Evolutionary conservation across 176 grass and related monocot species (phyloP).

Genomic region (Oryza longistaminata): DNA sequence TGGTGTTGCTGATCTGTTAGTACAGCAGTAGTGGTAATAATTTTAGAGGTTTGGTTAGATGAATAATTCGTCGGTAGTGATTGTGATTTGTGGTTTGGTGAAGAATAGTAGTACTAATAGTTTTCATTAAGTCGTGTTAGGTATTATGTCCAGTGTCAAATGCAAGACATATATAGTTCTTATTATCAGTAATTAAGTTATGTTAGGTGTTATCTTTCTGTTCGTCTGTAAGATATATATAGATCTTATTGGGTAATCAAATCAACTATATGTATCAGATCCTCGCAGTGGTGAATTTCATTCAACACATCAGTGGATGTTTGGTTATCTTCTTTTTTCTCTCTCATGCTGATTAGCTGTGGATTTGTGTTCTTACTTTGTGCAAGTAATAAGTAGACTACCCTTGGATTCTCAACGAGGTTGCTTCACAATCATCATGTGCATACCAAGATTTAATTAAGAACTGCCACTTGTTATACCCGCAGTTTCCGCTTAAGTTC

Average conservation of each 20-base stretch:
- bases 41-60: not conserved
- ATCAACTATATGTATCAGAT: not conserved
- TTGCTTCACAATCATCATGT: not conserved
- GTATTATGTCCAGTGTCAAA: not conserved
- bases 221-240: constrained; percentile 9
- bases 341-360: no score
- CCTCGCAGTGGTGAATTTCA: no score
- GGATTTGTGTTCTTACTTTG: no score
- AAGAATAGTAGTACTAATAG: not conserved
- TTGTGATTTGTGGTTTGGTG: not conserved
- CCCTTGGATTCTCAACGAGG: not conserved
- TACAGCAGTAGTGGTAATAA: not conserved
- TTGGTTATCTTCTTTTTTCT: not conserved
- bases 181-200: not conserved
- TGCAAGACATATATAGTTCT: not conserved
- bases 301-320: not conserved
- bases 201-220: not conserved
- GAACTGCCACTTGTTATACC: no score
- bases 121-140: not conserved
- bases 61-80: constrained; percentile 29
- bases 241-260: not conserved
- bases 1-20: constrained; percentile 18
- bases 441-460: no score
- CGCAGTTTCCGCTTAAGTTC: no score
- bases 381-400: no score